These are phyloP conservation scores for Talaromyces sp. DNA, from an alignment of 2,329 filamentous ascomycete genomes.

Conservation along the genomic window DNA sequence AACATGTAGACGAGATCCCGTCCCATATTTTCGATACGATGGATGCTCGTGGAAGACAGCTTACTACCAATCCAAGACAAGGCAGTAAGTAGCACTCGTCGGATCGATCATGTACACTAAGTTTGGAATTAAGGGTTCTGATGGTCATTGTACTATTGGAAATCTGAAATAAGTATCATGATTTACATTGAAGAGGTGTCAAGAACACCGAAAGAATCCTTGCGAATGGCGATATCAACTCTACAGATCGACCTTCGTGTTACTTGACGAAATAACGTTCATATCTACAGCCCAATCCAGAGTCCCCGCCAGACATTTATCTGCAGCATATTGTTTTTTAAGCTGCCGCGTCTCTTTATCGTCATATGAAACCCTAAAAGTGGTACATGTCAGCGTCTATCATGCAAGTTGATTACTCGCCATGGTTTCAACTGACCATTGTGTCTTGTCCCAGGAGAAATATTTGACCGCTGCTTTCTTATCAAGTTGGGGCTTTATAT, in stretches of 20 bases:
- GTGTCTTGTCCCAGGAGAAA: constrained; percentile 18
- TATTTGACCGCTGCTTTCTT: constrained; percentile 22
- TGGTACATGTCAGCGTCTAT: background rate
- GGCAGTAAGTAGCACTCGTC: background rate
- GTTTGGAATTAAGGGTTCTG: background rate
- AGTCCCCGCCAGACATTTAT: constrained; percentile 32
- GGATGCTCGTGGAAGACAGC: background rate
- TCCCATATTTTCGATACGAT: background rate
- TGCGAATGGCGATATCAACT: background rate
- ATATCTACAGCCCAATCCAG: constrained; percentile 24
- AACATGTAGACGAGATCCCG: background rate
- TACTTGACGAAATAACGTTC: constrained; percentile 3
- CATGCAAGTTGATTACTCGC: background rate
- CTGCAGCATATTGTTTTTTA: constrained; percentile 36
- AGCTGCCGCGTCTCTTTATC: constrained; percentile 36
- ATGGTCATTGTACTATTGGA: background rate
- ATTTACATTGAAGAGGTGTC: background rate
- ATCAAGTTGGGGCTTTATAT: constrained; percentile 20
- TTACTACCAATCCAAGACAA: background rate
- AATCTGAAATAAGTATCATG: background rate
- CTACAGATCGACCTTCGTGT: background rate
- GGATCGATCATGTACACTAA: background rate
- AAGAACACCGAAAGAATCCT: background rate
- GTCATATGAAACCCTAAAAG: constrained; percentile 28
- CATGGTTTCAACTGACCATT: constrained; percentile 14